Base-by-base conservation (phyloP, 345 rosid genomes). In the Iberis pinnata region DNA sequence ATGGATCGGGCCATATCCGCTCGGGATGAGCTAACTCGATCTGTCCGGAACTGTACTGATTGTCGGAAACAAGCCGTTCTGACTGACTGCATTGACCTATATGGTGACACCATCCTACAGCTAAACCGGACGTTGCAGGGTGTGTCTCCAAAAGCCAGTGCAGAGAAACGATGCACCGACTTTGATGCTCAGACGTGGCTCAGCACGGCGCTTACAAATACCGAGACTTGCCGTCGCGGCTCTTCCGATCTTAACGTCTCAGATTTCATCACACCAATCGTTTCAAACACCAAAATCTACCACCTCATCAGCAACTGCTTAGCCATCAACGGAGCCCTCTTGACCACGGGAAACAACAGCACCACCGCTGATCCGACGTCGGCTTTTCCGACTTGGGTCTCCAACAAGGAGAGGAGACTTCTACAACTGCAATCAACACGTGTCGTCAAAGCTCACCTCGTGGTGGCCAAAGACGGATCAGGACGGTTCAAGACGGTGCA, bases 181-280 rank as follows among this genome's bases (percentile, higher is more conserved):
- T 76, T 81, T 10, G 96, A 90, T 51, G 78, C 78, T 10, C 96
- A 87, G 10, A 90, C 98, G 0, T 90, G 96, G 95, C 79, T 90
- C 3, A 90, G 95, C 76, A 74, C 92, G 0, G 84, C 93, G 11
- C 58, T 90, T 18, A 90, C 96, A 39, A 90, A 90, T 68, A 75
- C 72, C 17, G 77, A 69, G 42, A 87, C 98, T 2, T 90, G 98
- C 59, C 63, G 46, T 14, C 38, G 73, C 4, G 95, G 96, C 35
- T 71, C 75, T 9, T 42, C 18, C 13, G 96, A 87, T 50, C 49
- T 87, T 15, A 84, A 87, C 9, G 75, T 87, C 32, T 56, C 88
- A 1, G 76, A 75, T 58, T 76, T 75, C 60, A 44, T 70, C 38
- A 46, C 58, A 49, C 88, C 96, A 0, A 39, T 73, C 9, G 40